phyloP scores from a whole-genome alignment of 1,284 basidiomycete species.

The Ceratobasidium sp. region DNA sequence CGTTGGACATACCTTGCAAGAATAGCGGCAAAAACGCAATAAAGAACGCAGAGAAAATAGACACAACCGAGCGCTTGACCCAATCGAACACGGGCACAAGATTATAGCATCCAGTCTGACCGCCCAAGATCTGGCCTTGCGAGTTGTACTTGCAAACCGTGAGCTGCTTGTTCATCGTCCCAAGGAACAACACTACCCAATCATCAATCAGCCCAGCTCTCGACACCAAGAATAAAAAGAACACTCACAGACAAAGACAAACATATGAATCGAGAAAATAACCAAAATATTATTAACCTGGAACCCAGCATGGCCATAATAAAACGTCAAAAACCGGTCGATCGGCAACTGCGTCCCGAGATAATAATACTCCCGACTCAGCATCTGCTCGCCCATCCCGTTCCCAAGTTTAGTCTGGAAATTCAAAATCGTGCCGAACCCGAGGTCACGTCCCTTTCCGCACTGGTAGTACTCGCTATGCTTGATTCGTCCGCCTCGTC shows the following conservation, averaged over 20 bases:
- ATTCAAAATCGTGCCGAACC: slow-evolving; percentile 98
- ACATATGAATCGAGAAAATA: slow-evolving; percentile 93
- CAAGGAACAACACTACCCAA: slow-evolving; percentile 85
- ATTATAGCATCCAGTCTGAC: slow-evolving; percentile 91
- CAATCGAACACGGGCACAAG: slow-evolving; percentile 89
- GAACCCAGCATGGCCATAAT: slow-evolving; percentile 99
- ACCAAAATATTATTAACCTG: slow-evolving; percentile 99
- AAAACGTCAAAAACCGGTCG: slow-evolving; percentile 99
- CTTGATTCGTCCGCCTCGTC: slow-evolving; percentile 97
- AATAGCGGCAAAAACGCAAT: slow-evolving; percentile 94
- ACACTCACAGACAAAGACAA: slow-evolving; percentile 83
- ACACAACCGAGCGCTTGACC: slow-evolving; percentile 95
- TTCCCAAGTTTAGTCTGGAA: slow-evolving; percentile 99
- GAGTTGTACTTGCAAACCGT: slow-evolving; percentile 82
- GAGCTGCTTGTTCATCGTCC: slow-evolving; percentile 85
- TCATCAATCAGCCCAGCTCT: slow-evolving; percentile 18
- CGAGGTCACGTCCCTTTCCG: slow-evolving; percentile 98
- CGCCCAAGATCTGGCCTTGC: slow-evolving; percentile 76
- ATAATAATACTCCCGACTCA: slow-evolving; percentile 99
- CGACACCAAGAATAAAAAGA: background rate
- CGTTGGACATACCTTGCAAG: slow-evolving; percentile 86
- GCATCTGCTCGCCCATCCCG: slow-evolving; percentile 99
- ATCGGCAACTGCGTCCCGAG: slow-evolving; percentile 97
- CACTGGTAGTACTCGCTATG: slow-evolving; percentile 99
- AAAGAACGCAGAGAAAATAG: slow-evolving; percentile 96